Percentiles rank a stretch among this genome's conserved stretches.
Conservation (phyloP, 2,329 filamentous ascomycete species). For the Aspergillus brunneoviolaceus region DNA sequence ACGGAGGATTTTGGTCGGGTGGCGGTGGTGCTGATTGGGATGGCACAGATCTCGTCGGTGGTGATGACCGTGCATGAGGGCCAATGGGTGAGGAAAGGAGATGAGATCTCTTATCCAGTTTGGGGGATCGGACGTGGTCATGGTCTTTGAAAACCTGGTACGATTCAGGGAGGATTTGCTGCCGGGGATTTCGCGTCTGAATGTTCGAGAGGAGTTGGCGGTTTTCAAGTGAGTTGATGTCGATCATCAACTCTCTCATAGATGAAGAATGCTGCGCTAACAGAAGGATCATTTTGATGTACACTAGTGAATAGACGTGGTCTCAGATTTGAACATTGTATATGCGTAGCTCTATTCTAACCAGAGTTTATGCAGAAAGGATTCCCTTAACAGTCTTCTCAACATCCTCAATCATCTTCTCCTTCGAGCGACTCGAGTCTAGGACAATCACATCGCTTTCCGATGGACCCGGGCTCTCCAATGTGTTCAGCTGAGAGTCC, state of each 20-base stretch:
- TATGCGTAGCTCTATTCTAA: not conserved
- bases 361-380: not conserved
- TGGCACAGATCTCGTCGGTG: slow-evolving; percentile 48
- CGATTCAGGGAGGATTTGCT: no score
- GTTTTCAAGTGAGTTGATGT: not conserved
- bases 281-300: no score
- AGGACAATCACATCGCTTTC: slow-evolving; percentile 30
- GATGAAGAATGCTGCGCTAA: no score
- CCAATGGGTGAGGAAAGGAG: slow-evolving; percentile 37
- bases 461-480: slow-evolving; percentile 48
- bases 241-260: no score
- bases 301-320: no score
- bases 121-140: slow-evolving; percentile 45
- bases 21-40: slow-evolving; percentile 47
- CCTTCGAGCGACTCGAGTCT: slow-evolving; percentile 12
- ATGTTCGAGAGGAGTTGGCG: slow-evolving; percentile 5
- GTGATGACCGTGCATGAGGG: slow-evolving; percentile 27
- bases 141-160: slow-evolving; percentile 37
- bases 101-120: slow-evolving; percentile 45
- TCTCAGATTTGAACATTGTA: no score
- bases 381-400: slow-evolving; percentile 1
- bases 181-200: slow-evolving; percentile 6
- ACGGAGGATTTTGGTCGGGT: slow-evolving; percentile 33
- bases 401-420: slow-evolving; percentile 13
- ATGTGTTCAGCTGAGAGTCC: slow-evolving; percentile 50